A percentile compares a stretch with the other conserved stretches of the same genome.
These are phyloP conservation scores for Verticillium klebahnii DNA, from an alignment of 2,329 filamentous ascomycete genomes.

Conservation along the genomic window DNA sequence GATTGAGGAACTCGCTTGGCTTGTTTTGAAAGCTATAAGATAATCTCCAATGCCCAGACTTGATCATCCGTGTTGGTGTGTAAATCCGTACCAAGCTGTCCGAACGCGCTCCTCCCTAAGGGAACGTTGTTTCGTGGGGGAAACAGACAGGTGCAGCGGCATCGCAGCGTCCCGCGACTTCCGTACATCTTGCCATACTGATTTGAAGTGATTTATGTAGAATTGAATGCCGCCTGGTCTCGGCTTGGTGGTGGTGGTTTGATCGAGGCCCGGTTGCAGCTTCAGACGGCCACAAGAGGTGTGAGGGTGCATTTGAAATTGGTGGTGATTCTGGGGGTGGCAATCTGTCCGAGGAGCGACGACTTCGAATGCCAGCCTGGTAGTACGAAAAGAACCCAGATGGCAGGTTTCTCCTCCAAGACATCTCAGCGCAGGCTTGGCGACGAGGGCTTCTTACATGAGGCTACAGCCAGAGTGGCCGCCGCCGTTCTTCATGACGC, in stretches of 20 bases:
- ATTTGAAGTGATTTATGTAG: background rate
- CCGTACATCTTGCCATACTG: background rate
- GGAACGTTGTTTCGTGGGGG: background rate
- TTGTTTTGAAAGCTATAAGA: no score
- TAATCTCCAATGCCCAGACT: no score
- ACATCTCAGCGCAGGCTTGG: background rate
- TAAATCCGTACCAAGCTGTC: no score
- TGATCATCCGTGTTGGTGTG: background rate
- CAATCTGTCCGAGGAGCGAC: background rate
- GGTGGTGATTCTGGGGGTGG: background rate
- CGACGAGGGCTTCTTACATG: conserved; percentile 22
- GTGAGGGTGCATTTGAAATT: background rate
- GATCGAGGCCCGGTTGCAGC: background rate
- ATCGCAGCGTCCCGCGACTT: background rate
- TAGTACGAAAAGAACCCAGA: background rate
- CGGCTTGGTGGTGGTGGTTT: background rate
- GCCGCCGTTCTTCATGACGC: conserved; percentile 10
- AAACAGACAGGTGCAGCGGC: background rate
- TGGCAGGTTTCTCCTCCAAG: background rate
- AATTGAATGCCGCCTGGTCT: background rate
- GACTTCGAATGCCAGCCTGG: background rate
- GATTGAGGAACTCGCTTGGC: no score
- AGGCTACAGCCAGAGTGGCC: conserved; percentile 18
- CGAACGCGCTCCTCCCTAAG: background rate
- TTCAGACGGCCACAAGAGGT: background rate